These are phyloP conservation scores for Moelleriella libera DNA, from an alignment of 2,329 filamentous ascomycete genomes.

Conservation along the genomic window DNA sequence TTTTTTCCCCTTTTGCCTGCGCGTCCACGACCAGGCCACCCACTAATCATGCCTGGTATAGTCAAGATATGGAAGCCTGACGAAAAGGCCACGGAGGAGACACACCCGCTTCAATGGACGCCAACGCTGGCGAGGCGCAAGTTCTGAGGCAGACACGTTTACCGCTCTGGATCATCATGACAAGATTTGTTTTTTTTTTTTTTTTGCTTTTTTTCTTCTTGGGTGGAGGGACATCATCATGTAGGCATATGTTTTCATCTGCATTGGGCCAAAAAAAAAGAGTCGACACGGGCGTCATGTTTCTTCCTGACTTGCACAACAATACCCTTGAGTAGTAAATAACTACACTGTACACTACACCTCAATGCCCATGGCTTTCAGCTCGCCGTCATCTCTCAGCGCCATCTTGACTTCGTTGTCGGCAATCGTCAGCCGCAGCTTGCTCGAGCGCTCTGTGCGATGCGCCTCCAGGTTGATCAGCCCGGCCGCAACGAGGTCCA, in stretches of 20 bases:
- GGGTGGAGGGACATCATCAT: no score
- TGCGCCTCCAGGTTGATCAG: slow-evolving; percentile 73
- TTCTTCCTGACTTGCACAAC: background rate
- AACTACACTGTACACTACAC: slow-evolving; percentile 12
- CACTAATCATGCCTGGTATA: slow-evolving; percentile 39
- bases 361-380: slow-evolving; percentile 60
- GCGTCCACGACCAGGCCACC: background rate
- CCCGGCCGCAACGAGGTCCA: slow-evolving; percentile 76
- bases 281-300: background rate
- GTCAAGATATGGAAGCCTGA: slow-evolving; percentile 97
- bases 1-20: background rate
- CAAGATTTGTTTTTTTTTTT: background rate
- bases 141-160: slow-evolving; percentile 30
- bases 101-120: slow-evolving; percentile 86
- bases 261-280: background rate
- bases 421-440: slow-evolving; percentile 71
- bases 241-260: no score
- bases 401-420: slow-evolving; percentile 86
- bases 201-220: no score
- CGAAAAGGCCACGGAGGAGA: slow-evolving; percentile 77
- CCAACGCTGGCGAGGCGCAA: slow-evolving; percentile 67
- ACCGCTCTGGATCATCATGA: background rate
- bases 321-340: no score
- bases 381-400: slow-evolving; percentile 75
- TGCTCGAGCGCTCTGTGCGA: slow-evolving; percentile 72